Percentiles rank a stretch among this genome's conserved stretches.
phyloP scores from a whole-genome alignment of 208 protist genomes.

The Angomonas ambiguus region DNA sequence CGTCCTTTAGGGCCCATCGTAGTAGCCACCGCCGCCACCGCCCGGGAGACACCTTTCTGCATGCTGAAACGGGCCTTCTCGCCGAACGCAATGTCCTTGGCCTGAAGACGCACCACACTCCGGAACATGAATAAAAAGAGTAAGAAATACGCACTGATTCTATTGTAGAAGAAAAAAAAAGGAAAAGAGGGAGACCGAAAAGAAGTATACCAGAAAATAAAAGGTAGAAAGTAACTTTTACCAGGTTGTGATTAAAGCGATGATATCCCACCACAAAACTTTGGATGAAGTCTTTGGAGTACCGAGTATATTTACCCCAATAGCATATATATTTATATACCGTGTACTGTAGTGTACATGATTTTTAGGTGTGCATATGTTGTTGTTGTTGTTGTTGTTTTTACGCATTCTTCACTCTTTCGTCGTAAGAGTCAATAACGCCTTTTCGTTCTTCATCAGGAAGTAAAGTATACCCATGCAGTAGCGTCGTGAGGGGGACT shows the following conservation, averaged over 20 bases:
- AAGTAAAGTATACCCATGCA: slow-evolving; percentile 80
- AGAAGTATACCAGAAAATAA: slow-evolving; percentile 5
- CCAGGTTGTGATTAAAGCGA: too few species aligned
- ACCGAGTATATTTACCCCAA: background rate
- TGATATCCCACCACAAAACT: background rate
- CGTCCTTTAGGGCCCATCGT: slow-evolving; percentile 98
- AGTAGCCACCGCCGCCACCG: slow-evolving; percentile 95
- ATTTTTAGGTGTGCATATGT: background rate
- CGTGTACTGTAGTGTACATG: background rate
- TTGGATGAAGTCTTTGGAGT: background rate
- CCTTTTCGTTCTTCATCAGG: slow-evolving; percentile 49
- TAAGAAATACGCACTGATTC: background rate
- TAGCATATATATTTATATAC: background rate
- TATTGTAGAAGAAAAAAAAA: background rate
- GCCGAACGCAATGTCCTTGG: slow-evolving; percentile 96
- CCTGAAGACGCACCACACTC: slow-evolving; percentile 1
- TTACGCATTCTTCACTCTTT: slow-evolving; percentile 11
- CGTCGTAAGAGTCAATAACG: slow-evolving; percentile 66
- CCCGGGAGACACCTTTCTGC: slow-evolving; percentile 94
- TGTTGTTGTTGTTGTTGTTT: too few species aligned
- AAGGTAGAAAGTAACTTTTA: background rate
- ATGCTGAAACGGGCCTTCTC: slow-evolving; percentile 89
- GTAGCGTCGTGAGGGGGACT: slow-evolving; percentile 61
- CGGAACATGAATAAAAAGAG: slow-evolving; percentile 11
- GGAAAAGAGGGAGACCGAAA: background rate